Evolutionary conservation across 2,329 filamentous ascomycete species (phyloP).

Genomic region (Cladophialophora bantiana): DNA sequence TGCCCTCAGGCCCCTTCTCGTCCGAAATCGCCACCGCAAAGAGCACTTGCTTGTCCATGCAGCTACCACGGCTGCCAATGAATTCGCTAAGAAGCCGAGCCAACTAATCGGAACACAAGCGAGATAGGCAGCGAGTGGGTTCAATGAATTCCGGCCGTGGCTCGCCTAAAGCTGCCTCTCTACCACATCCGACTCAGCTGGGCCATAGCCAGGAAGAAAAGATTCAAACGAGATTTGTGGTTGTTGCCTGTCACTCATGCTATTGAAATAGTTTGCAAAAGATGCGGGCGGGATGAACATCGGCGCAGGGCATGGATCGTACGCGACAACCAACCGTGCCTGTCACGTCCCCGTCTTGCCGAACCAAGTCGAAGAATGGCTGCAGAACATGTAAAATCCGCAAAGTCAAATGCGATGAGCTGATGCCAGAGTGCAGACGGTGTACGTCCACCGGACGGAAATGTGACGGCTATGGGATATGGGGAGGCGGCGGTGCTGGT

Average conservation of each 20-base stretch:
- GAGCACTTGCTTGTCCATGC: background rate
- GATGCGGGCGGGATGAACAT: too few species aligned
- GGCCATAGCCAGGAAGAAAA: too few species aligned
- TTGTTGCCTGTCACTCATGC: too few species aligned
- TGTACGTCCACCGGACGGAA: slow-evolving; percentile 48
- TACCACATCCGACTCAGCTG: too few species aligned
- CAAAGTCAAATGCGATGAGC: slow-evolving; percentile 50
- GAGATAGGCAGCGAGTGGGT: background rate
- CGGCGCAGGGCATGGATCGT: background rate
- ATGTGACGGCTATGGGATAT: slow-evolving; percentile 55
- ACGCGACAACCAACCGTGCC: background rate
- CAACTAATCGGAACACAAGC: background rate
- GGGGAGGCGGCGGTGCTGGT: slow-evolving; percentile 43
- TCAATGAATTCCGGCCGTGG: too few species aligned
- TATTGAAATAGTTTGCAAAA: too few species aligned
- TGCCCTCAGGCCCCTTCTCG: too few species aligned
- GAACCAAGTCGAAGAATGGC: slow-evolving; percentile 16
- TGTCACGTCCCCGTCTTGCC: background rate
- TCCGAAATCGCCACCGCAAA: too few species aligned
- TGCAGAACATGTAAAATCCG: slow-evolving; percentile 37
- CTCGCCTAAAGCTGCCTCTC: too few species aligned
- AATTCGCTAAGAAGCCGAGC: background rate
- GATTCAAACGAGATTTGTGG: too few species aligned
- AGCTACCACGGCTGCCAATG: background rate
- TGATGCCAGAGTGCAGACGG: slow-evolving; percentile 46